phyloP scores from a whole-genome alignment of 805 yeast genomes.

The Teunomyces gatunensis region DNA sequence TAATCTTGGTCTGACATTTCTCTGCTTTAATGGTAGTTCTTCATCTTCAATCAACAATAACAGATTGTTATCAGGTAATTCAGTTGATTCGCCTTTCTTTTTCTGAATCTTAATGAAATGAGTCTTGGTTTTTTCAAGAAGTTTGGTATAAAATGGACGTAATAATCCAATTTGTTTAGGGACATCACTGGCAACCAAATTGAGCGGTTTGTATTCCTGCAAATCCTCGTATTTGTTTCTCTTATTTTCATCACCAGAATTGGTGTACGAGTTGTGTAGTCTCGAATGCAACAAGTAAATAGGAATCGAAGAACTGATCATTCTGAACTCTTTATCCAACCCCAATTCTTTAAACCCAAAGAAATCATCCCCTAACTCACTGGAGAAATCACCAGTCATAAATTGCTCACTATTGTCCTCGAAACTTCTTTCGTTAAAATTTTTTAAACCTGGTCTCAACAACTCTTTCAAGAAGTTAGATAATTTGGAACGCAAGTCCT shows the following conservation, averaged over 20 bases:
- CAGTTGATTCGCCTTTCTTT: conserved; percentile 38
- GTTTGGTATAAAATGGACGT: conserved; percentile 47
- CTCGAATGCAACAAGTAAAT: conserved; percentile 81
- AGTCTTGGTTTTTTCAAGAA: conserved; percentile 43
- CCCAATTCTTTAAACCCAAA: conserved; percentile 96
- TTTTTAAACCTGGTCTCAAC: conserved; percentile 76
- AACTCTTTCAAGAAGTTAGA: conserved; percentile 73
- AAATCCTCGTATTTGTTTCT: conserved; percentile 64
- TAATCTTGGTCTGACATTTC: conserved; percentile 71
- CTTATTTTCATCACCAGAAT: conserved; percentile 43
- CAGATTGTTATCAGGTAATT: conserved; percentile 36
- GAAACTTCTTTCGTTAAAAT: conserved; percentile 73
- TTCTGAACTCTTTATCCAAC: conserved; percentile 84
- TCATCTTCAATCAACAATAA: conserved; percentile 70
- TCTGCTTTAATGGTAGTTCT: conserved; percentile 74
- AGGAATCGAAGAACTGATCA: conserved; percentile 83
- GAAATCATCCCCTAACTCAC: conserved; percentile 93
- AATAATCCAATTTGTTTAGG: conserved; percentile 56
- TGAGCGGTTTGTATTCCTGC: conserved; percentile 51
- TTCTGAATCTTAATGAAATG: conserved; percentile 38
- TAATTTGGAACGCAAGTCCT: conserved; percentile 64
- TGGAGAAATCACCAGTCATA: conserved; percentile 90
- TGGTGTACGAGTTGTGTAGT: conserved; percentile 55
- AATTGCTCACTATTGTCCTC: conserved; percentile 92
- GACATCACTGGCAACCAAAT: conserved; percentile 52